Evolutionary conservation across 2,329 filamentous ascomycete species (phyloP).

Genomic region (Curvularia sp.): DNA sequence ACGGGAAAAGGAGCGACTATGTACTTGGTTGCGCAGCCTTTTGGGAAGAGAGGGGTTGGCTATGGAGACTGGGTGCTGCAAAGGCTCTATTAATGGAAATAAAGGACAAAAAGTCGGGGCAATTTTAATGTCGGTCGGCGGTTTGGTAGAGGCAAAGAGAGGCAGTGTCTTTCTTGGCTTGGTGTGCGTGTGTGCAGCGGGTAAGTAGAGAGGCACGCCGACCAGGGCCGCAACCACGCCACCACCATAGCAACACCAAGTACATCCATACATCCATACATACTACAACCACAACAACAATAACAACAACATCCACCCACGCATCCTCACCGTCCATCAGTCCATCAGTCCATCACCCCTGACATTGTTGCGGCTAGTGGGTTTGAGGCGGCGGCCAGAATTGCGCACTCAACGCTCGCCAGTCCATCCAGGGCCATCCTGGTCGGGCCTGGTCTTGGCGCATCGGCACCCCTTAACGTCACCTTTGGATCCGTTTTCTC

Average conservation of each 20-base stretch:
- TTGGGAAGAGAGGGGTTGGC: constrained; percentile 3
- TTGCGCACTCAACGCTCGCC: constrained; percentile 21
- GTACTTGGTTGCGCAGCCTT: not conserved
- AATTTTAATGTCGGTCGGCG: constrained; percentile 6
- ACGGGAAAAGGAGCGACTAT: constrained; percentile 16
- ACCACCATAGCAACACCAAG: constrained; percentile 2
- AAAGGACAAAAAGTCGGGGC: not conserved
- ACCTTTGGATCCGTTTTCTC: constrained; percentile 26
- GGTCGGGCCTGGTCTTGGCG: constrained; percentile 23
- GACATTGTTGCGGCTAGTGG: not conserved
- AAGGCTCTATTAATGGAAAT: constrained; percentile 19
- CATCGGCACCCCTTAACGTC: constrained; percentile 28
- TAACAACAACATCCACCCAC: not conserved
- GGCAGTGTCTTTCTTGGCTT: not conserved
- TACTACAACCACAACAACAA: not conserved
- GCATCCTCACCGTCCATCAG: not conserved
- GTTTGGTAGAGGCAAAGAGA: not conserved
- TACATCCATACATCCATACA: too few relatives aligned
- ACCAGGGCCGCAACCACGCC: not conserved
- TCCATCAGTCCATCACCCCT: not conserved
- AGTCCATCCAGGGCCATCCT: constrained; percentile 17
- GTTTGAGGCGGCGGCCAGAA: constrained; percentile 14
- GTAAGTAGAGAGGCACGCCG: not conserved
- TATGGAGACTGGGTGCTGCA: constrained; percentile 3
- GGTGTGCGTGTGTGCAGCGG: constrained; percentile 9